These are phyloP conservation scores for Thalassiosira allenii DNA, from an alignment of 352 stramenopile genomes.

Conservation along the genomic window DNA sequence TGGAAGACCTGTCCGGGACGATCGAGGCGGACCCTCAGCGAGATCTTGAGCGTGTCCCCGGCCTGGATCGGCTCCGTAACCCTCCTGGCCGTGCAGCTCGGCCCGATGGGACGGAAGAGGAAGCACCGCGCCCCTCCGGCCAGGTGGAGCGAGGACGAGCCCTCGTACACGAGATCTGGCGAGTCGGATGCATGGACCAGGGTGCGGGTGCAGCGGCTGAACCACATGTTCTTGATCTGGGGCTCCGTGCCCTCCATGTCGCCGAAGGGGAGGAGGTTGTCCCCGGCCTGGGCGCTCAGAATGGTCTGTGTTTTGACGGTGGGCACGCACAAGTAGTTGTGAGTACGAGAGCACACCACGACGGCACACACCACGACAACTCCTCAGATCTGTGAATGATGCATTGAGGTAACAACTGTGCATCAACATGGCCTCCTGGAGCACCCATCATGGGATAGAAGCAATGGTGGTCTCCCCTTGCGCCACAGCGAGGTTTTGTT, in stretches of 20 bases:
- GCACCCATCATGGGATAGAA: too few relatives aligned
- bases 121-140: slow-evolving; percentile 17
- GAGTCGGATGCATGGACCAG: not conserved
- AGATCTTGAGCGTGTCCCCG: slow-evolving; percentile 7
- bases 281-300: not conserved
- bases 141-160: slow-evolving; percentile 3
- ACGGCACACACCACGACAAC: too few relatives aligned
- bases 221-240: slow-evolving; percentile 5
- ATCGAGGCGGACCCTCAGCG: not conserved
- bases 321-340: too few relatives aligned
- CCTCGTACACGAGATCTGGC: not conserved
- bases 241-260: slow-evolving; percentile 14
- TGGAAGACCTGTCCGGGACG: slow-evolving; percentile 31
- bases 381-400: too few relatives aligned
- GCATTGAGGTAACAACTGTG: too few relatives aligned
- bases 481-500: too few relatives aligned
- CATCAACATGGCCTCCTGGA: too few relatives aligned
- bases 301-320: too few relatives aligned
- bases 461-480: too few relatives aligned
- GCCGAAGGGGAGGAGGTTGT: slow-evolving; percentile 24
- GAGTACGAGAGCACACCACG: too few relatives aligned
- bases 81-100: not conserved
- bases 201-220: slow-evolving; percentile 1
- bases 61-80: slow-evolving; percentile 1
- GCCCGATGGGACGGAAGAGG: slow-evolving; percentile 6